Evolutionary conservation across 495 filamentous ascomycete species (phyloP), one percentile per base, ranked within the genome.

Genomic region (Penicillium pancosmium): DNA sequence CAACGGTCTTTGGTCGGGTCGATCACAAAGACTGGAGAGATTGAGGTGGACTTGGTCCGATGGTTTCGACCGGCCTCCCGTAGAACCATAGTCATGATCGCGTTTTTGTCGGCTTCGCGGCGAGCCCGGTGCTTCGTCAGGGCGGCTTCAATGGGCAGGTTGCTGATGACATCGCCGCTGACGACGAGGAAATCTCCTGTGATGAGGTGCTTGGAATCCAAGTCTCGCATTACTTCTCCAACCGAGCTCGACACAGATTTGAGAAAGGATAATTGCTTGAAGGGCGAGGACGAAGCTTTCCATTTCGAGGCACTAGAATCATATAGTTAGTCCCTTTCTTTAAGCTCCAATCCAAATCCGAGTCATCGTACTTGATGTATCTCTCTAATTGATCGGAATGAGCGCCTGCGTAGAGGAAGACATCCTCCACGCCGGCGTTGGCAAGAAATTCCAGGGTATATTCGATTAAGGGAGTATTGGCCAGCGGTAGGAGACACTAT

Each of bases 1-100:
- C 93, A 97, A 51, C 92, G 80, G 52, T 91, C 86, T 51, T 86
- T 89, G 15, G 78, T 82, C 0, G 91, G 87, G 62, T 97, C 92
- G 59, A 97, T 80, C 19, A 95, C 84, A 69, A 97, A 99, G 7
- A 92, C 83, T 0, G 93, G 93, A 13, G 82, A 86, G 56, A 88
- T 82, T 1, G 86, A 84, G 38, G 88, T 83, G 2, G 86, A 79
- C 73, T 91, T 92, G 31, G 88, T 91, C 18, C 89, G 79, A 72
- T 96, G 91, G 19, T 75, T 78, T 2, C 78, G 74, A n/a, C 91
- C 91, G 3, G 86, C 90, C 73, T 92, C 85, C 49, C 90, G 83
- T 52, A 98, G 75, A 21, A 99, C 81, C 86, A 98, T 92, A 23
- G 94, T 99, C 95, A 99, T 99, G 75, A 97, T 97, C 13, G 93